phyloP scores from a whole-genome alignment of 2,329 filamentous ascomycete genomes.

The Boeremia lycopersici region DNA sequence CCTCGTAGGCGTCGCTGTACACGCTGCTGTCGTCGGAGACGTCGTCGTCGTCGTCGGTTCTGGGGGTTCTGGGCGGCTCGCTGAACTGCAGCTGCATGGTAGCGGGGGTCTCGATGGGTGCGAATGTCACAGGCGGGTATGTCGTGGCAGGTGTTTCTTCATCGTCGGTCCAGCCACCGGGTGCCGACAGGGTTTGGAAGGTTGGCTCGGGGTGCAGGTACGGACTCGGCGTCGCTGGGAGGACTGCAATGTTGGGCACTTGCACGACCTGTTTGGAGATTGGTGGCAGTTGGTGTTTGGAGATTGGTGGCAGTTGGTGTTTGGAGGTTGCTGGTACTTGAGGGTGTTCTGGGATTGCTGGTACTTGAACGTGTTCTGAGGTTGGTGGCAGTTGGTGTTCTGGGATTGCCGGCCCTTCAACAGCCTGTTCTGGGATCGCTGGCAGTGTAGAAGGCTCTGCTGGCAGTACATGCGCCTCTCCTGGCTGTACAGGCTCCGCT shows the following conservation, averaged over 20 bases:
- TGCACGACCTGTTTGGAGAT: constrained; percentile 22
- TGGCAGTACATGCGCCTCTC: no score
- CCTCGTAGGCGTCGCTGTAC: constrained; percentile 80
- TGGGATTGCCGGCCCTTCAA: no score
- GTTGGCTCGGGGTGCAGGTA: constrained; percentile 33
- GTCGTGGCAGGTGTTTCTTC: constrained; percentile 19
- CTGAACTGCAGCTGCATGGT: constrained; percentile 8
- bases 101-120: constrained; percentile 14
- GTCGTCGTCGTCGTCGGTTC: constrained; percentile 22
- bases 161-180: constrained; percentile 41
- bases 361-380: no score
- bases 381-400: no score
- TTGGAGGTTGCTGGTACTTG: no score
- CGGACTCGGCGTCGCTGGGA: constrained; percentile 45
- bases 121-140: constrained; percentile 2
- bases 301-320: no score
- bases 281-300: constrained; percentile 9
- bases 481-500: no score
- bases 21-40: constrained; percentile 56
- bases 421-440: no score
- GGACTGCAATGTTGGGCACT: constrained; percentile 43
- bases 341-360: no score
- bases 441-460: no score
- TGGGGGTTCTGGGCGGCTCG: constrained; percentile 5
- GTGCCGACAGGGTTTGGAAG: constrained; percentile 35